Evolutionary conservation across 2,329 filamentous ascomycete genomes (phyloP), one percentile per base, ranked within the genome.

Genomic region (Stemphylium lycopersici): DNA sequence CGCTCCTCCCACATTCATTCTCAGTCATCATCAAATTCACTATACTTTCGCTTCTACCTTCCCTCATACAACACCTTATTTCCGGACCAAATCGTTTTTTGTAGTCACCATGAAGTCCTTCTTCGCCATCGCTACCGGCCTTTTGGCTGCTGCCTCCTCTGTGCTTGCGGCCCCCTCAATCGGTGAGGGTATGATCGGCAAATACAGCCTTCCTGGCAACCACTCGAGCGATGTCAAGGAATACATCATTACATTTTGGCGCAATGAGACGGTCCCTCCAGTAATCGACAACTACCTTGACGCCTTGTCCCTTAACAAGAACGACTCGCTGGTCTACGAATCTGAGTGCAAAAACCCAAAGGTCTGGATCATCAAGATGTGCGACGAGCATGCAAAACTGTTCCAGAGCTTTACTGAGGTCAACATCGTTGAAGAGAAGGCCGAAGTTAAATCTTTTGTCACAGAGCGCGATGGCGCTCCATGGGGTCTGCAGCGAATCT

Each of bases 401-500:
- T 69, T 80, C 15, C 64, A 70, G 32, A 71, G 67, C 48, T 75
- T 79, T 72, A 55, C 63, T 8, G 77, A 79, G 38, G 66, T 81
- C 47, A 68, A 66, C 3, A 50, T 73, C 8, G 73, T 81, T 11
- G 79, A 80, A 57, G 71, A 78, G 60, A 70, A 74, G 45, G 68
- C 67, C n/a, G 55, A 59, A 2, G 69, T 78, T 45, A 56, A 68
- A 45, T 71, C 67, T 5, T 71, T 66, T 20, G 54, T 62, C 3
- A 63, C 65, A 12, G 53, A 66, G 8, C 71, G 75, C 18, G 47
- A 61, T 3, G 67, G 70, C 36, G 67, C 78, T 10, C 77, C 79
- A 0, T 81, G 79, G 79, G 79, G 79, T 38, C 70, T 81, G 7
- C 74, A 80, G 62, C 74, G 78, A 50, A 76, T 81, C 50, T 80